phyloP scores from a whole-genome alignment of 257 asterid genomes.

The Perilla frutescens region DNA sequence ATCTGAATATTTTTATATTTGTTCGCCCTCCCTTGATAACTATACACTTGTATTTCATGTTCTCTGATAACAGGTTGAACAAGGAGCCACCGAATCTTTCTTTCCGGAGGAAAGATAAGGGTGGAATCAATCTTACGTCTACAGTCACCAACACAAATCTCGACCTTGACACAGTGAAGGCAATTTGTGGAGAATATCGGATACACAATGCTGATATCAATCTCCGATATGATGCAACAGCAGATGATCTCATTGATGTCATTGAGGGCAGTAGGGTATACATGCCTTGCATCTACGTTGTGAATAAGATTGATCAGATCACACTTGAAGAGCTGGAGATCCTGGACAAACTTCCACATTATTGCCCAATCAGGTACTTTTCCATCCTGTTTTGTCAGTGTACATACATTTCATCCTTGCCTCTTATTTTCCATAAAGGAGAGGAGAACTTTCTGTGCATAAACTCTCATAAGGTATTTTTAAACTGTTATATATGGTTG shows the following conservation, averaged over 20 bases:
- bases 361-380: conserved; percentile 90
- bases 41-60: conserved; percentile 1
- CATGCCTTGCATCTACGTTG: conserved; percentile 92
- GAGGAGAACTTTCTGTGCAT: background rate
- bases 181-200: conserved; percentile 94
- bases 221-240: conserved; percentile 95
- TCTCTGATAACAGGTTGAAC: conserved; percentile 64
- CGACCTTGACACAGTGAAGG: conserved; percentile 97
- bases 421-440: conserved; percentile 17
- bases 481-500: no score
- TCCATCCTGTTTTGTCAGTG: background rate
- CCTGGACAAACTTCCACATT: conserved; percentile 95
- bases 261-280: conserved; percentile 97
- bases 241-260: conserved; percentile 97
- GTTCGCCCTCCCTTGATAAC: conserved; percentile 5
- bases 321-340: conserved; percentile 98
- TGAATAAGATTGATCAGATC: conserved; percentile 96
- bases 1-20: conserved; percentile 6
- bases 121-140: conserved; percentile 94
- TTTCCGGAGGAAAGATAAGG: conserved; percentile 93
- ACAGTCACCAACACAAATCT: conserved; percentile 78
- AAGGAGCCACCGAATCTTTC: conserved; percentile 96
- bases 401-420: background rate
- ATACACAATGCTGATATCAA: conserved; percentile 91
- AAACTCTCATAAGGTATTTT: background rate